Evolutionary conservation across 805 yeast genomes (phyloP).

Genomic region (Metschnikowia chrysomelidarum): DNA sequence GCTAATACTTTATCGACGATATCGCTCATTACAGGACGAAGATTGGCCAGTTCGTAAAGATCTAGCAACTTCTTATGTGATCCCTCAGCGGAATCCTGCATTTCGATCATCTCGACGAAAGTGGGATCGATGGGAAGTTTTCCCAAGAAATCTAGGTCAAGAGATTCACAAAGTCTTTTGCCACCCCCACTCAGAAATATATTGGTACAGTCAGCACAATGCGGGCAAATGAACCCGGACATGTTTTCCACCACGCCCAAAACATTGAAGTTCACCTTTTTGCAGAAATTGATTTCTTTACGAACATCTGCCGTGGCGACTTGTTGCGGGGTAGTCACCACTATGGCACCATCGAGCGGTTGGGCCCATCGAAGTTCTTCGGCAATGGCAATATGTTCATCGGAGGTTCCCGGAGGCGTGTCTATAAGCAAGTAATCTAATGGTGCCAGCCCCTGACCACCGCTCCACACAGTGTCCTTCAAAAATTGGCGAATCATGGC

Average conservation of each 20-base stretch:
- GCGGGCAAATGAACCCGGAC: constrained; percentile 96
- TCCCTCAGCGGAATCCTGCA: constrained; percentile 36
- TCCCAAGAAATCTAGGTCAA: constrained; percentile 70
- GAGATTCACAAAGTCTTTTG: constrained; percentile 56
- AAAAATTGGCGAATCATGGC: constrained; percentile 96
- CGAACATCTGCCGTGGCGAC: constrained; percentile 93
- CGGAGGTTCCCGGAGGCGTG: constrained; percentile 99
- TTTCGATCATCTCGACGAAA: constrained; percentile 86
- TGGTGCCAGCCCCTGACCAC: constrained; percentile 46
- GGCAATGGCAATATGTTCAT: constrained; percentile 95
- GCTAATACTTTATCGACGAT: constrained; percentile 36
- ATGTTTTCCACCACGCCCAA: constrained; percentile 92
- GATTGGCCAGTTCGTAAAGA: constrained; percentile 33
- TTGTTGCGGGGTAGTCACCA: constrained; percentile 95
- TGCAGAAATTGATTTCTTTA: constrained; percentile 90
- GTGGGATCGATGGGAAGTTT: constrained; percentile 90
- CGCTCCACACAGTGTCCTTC: constrained; percentile 79
- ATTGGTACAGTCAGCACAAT: constrained; percentile 87
- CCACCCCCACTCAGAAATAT: constrained; percentile 97
- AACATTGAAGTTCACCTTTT: constrained; percentile 74
- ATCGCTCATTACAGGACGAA: constrained; percentile 36
- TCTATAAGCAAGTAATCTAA: constrained; percentile 82
- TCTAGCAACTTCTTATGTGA: constrained; percentile 28
- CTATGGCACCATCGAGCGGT: constrained; percentile 83
- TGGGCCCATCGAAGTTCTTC: constrained; percentile 73